These are phyloP conservation scores for Chaetomium fimeti DNA, from an alignment of 495 filamentous ascomycete species.

Conservation along the genomic window DNA sequence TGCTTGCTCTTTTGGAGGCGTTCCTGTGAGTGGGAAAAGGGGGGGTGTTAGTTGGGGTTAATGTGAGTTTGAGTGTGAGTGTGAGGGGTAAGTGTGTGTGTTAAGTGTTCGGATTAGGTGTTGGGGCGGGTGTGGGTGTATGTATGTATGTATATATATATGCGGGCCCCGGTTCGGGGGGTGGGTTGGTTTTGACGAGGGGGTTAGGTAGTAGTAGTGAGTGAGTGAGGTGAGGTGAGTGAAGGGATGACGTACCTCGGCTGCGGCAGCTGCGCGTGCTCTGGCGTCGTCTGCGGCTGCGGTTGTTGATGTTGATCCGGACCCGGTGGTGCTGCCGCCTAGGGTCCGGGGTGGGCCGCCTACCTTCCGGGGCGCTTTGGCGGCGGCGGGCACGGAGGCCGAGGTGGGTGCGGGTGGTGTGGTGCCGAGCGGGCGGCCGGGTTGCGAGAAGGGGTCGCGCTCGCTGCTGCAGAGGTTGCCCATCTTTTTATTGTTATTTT, in stretches of 20 bases:
- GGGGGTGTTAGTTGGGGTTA: neutral
- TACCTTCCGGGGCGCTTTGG: slow-evolving; percentile 39
- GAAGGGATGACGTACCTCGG: neutral
- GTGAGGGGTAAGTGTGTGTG: neutral
- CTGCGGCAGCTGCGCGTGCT: slow-evolving; percentile 60
- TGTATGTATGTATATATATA: too few species aligned
- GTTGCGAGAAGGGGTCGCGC: slow-evolving; percentile 57
- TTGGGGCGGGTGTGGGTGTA: neutral
- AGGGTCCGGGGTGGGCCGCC: slow-evolving; percentile 57
- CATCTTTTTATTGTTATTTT: slow-evolving; percentile 45
- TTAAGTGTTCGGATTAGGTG: neutral
- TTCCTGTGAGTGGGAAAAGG: slow-evolving; percentile 35
- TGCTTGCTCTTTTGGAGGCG: slow-evolving; percentile 42
- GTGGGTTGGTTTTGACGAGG: too few species aligned
- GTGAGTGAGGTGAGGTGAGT: neutral
- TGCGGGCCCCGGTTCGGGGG: too few species aligned
- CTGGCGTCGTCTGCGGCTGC: slow-evolving; percentile 48
- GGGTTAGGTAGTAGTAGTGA: too few species aligned
- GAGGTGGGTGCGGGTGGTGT: slow-evolving; percentile 41
- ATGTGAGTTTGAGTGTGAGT: too few species aligned
- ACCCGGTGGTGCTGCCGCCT: slow-evolving; percentile 36
- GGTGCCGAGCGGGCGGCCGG: slow-evolving; percentile 62
- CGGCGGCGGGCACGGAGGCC: slow-evolving; percentile 38
- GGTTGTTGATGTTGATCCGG: neutral
- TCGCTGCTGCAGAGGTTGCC: slow-evolving; percentile 72